Base-by-base conservation (phyloP, 768 basidiomycete genomes). In the Serendipita sp. region DNA sequence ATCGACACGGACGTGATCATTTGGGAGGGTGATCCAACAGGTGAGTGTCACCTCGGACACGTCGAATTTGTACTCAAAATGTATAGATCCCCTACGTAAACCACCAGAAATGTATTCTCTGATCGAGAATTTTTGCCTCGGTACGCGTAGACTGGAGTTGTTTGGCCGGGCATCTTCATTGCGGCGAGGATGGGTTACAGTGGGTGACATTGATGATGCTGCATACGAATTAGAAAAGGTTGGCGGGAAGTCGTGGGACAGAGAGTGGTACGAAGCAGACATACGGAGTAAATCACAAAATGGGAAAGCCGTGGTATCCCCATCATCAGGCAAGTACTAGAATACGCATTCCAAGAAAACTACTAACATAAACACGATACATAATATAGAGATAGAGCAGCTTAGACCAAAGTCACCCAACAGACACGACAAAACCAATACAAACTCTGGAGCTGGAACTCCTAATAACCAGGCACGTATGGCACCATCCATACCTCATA, bases 1-100 rank as follows among this genome's bases (percentile, higher is more conserved):
- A 88, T 99, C 68, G 91, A 90, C 89, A 95, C 93, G n/a, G 93
- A 96, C 72, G 89, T 95, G 8, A 85, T 95, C 64, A 85, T 97
- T 18, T 96, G 94, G 92, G 90, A 93, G 78, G 88, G 91, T n/a
- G 91, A 94, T 68, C 76, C 84, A 3, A 73, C 78, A 3, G 75
- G 76, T 76, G 63, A 65, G 71, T 68, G 11, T 33, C 23, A 10
- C 55, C 45, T 29, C 64, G 64, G 64, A 64, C 36, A 55, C n/a
- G 43, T 63, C 36, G 33, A 44, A 13, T 33, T 45, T 11, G 62
- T n/a, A 3, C 18, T 40, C 27, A 37, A 23, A 36, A 3, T n/a
- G 40, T 29, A 31, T 66, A 72, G 92, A 95, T 73, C 88, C 90
- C 1, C 85, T 82, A 2, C 82, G 84, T 48, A 91, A 91, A 74